phyloP scores from a whole-genome alignment of 345 rosid genomes.

The Aegle marmelos region DNA sequence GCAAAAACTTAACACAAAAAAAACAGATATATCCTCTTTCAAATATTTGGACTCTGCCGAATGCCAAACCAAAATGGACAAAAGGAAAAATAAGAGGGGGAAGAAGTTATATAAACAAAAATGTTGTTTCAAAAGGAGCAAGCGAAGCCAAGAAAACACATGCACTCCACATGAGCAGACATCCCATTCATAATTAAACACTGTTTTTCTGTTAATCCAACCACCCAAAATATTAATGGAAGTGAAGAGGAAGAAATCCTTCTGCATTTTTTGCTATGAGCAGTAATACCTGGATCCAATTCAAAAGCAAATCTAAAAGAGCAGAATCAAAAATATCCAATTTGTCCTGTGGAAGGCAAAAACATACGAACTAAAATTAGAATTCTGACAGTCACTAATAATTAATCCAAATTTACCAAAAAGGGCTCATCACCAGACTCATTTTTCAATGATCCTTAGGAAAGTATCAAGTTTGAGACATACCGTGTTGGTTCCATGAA shows the following conservation, averaged over 20 bases:
- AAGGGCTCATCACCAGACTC: background rate
- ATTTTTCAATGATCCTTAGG: background rate
- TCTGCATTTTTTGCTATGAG: background rate
- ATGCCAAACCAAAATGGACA: background rate
- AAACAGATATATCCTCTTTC: background rate
- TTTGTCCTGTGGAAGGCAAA: conserved; percentile 36
- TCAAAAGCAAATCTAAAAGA: conserved; percentile 62
- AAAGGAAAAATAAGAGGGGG: background rate
- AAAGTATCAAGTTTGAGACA: conserved; percentile 23
- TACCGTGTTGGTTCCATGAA: conserved; percentile 53
- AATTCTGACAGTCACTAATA: background rate
- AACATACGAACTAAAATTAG: background rate
- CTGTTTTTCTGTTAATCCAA: background rate
- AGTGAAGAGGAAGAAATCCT: background rate
- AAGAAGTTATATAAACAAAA: background rate
- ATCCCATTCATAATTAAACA: background rate
- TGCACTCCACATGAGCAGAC: background rate
- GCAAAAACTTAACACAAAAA: background rate
- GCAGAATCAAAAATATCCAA: conserved; percentile 25
- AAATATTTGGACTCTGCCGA: background rate
- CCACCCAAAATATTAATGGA: background rate
- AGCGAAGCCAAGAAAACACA: too few species aligned
- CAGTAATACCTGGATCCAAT: conserved; percentile 74
- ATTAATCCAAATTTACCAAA: background rate
- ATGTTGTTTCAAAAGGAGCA: too few species aligned